A percentile compares a stretch with the other conserved stretches of the same genome.
These are phyloP conservation scores for Xylaria scruposa DNA, from an alignment of 495 filamentous ascomycete genomes.

Conservation along the genomic window DNA sequence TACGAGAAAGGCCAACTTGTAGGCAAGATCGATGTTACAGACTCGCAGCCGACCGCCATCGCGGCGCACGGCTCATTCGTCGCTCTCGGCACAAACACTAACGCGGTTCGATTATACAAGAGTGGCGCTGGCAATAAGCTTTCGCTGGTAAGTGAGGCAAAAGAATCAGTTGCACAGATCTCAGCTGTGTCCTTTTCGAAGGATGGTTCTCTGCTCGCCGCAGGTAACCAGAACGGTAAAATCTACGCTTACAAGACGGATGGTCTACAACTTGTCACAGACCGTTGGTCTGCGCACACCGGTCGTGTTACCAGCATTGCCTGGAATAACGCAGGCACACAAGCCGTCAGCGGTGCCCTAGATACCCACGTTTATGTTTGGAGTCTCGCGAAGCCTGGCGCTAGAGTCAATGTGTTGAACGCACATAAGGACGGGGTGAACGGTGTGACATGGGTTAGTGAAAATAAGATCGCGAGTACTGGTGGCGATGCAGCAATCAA, in stretches of 20 bases:
- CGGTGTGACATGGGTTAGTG: slow-evolving; percentile 81
- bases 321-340: slow-evolving; percentile 78
- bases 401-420: slow-evolving; percentile 76
- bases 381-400: slow-evolving; percentile 84
- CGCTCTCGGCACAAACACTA: slow-evolving; percentile 79
- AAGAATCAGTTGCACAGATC: slow-evolving; percentile 61
- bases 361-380: slow-evolving; percentile 93
- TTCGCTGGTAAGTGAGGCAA: slow-evolving; percentile 51
- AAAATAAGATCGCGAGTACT: slow-evolving; percentile 73
- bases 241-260: slow-evolving; percentile 76
- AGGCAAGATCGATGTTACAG: slow-evolving; percentile 50
- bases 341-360: slow-evolving; percentile 81
- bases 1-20: slow-evolving; percentile 65
- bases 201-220: slow-evolving; percentile 73
- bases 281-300: slow-evolving; percentile 92
- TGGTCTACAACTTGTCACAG: slow-evolving; percentile 65
- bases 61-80: slow-evolving; percentile 68
- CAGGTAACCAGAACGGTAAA: slow-evolving; percentile 84
- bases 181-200: slow-evolving; percentile 80
- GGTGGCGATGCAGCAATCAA: slow-evolving; percentile 92
- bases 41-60: slow-evolving; percentile 70
- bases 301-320: slow-evolving; percentile 81
- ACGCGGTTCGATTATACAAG: slow-evolving; percentile 73
- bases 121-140: slow-evolving; percentile 55
- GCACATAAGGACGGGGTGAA: slow-evolving; percentile 96